Conservation (phyloP, 1,139 yeast genomes). For the Pichia norvegensis region DNA sequence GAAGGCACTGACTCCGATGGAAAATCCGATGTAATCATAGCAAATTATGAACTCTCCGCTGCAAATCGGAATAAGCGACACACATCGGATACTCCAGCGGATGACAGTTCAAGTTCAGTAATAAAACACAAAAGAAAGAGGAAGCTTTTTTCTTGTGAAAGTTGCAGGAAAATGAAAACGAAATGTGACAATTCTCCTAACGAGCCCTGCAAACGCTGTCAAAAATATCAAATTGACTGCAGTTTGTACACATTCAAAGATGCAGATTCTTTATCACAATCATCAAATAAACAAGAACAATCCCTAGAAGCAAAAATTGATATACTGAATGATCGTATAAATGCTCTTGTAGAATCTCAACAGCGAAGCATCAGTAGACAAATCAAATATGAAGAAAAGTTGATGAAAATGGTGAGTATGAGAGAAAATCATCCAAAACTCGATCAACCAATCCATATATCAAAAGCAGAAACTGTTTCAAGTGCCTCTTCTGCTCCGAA, state of each 20-base stretch:
- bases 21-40: too few species aligned
- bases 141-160: slow-evolving; percentile 40
- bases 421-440: too few species aligned
- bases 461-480: too few species aligned
- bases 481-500: too few species aligned
- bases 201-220: slow-evolving; percentile 39
- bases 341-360: neutral
- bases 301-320: neutral
- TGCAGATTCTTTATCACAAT: neutral
- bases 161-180: slow-evolving; percentile 47
- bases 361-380: neutral
- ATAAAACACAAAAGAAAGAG: slow-evolving; percentile 33
- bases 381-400: neutral
- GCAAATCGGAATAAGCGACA: too few species aligned
- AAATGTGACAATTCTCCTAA: slow-evolving; percentile 39
- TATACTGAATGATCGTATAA: neutral
- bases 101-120: too few species aligned
- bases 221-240: slow-evolving; percentile 3
- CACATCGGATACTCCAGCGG: too few species aligned
- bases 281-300: too few species aligned
- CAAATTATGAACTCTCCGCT: too few species aligned
- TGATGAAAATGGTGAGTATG: too few species aligned
- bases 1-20: too few species aligned
- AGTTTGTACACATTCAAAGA: neutral
- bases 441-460: too few species aligned